Evolutionary conservation across 2,329 filamentous ascomycete species (phyloP), one percentile per base, ranked within the genome.

Genomic region (Arthrobotrys conoides): DNA sequence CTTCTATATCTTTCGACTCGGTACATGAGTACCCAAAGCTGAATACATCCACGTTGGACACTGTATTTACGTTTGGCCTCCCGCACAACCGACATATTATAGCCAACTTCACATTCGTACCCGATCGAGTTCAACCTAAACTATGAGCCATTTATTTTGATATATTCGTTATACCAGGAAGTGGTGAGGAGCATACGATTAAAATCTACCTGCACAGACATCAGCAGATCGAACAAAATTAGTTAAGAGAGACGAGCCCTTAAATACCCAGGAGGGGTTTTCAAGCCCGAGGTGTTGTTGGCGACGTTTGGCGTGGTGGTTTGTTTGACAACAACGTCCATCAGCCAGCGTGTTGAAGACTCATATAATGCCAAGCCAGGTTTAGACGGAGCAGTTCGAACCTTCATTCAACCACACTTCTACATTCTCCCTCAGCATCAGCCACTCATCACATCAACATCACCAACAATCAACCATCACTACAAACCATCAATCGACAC

Each of bases 321-420:
- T 63, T 59, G 57, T 36, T 27, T 41, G 20, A 24, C 10, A 9
- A 27, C 38, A n/a, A n/a, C n/a, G 14, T 41, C 8, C 36, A 14
- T 36, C 38, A 1, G 16, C 1, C 12, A n/a, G 3, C 12, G 38
- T 44, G 38, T 20, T 27, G 24, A 65, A 24, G 66, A 70, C 65
- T 70, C 65, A 76, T 57, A 57, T 57, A 57, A 16, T 46, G 57
- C 65, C 65, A 76, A 76, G 65, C 38, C 53, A 18, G 5, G 3
- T 66, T 76, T 61, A 30, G 22, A 61, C 59, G 22, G 73, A 20
- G n/a, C 49, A 51, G 73, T 77, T 77, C 73, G 73, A 77, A 68
- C 73, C 73, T 67, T 71, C 51, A 10, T 38, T 67, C 73, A 71
- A 77, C 72, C 72, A 49, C 73, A 71, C 66, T 67, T 66, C 59